phyloP scores from a whole-genome alignment of 1,284 basidiomycete genomes.

The Pholiota adiposa region DNA sequence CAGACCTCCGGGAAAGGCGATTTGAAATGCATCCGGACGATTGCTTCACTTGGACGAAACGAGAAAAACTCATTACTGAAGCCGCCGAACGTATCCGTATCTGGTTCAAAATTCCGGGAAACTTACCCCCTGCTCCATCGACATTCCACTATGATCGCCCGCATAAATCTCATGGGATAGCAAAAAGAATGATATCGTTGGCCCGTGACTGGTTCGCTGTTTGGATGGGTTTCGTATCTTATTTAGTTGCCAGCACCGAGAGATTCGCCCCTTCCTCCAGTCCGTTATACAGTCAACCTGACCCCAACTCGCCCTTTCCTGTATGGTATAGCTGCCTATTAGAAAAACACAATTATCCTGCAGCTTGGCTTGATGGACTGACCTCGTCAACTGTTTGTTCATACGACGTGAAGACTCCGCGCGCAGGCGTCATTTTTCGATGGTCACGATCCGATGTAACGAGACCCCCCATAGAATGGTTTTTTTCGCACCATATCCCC shows the following conservation, averaged over 20 bases:
- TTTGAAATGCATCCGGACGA: not conserved
- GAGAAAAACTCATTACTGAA: not conserved
- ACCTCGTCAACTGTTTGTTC: not conserved
- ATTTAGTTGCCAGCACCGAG: not conserved
- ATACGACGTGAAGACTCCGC: not conserved
- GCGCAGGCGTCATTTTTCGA: not conserved
- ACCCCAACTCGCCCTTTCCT: not conserved
- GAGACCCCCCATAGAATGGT: not conserved
- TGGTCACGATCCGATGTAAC: not conserved
- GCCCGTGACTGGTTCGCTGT: not conserved
- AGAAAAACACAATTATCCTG: not conserved
- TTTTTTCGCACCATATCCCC: not conserved
- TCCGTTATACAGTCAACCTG: not conserved
- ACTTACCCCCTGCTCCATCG: not conserved
- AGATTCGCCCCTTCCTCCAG: not conserved
- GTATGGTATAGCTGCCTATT: not conserved
- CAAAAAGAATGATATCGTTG: not conserved
- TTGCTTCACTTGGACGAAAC: not conserved
- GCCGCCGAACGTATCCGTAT: not conserved
- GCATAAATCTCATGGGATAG: not conserved
- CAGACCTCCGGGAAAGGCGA: not conserved
- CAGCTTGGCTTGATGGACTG: not conserved
- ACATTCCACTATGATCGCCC: not conserved
- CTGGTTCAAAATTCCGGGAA: not conserved
- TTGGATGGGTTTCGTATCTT: not conserved